Evolutionary conservation across 352 stramenopile species (phyloP), one percentile per base, ranked within the genome.

Genomic region (Globisporangium canariense): DNA sequence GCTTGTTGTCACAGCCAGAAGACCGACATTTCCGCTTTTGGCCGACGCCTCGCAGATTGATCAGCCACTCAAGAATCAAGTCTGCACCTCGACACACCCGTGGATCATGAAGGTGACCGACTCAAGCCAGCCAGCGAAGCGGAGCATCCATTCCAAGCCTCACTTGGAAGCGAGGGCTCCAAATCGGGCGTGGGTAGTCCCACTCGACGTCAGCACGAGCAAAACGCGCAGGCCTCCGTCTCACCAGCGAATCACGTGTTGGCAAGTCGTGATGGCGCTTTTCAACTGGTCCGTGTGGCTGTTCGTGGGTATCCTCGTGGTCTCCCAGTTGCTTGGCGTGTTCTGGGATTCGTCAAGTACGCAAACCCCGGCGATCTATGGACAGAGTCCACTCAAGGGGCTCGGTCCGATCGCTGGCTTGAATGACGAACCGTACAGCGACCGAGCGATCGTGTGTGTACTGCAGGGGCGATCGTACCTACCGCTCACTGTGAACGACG

Each of bases 371-470:
- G 32, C 32, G 14, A 58, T 10, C 32, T 58, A 58, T 32, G 52
- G 52, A 14, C 43, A 51, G 32, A 49, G 53, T 25, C 62, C 53
- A 8, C 40, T 62, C 41, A 30, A 57, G 28, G 58, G 58, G 7
- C 32, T 57, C n/a, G 20, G 22, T 14, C 34, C 28, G 20, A 43
- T 62, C 47, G 54, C n/a, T 25, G 56, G 62, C 10, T 51, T 51
- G 4, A 68, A 68, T n/a, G 80, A 88, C 49, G 76, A 79, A 52
- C 73, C 71, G 7, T 76, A 69, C 52, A 82, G 73, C 2, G 80
- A 86, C 57, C 78, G 80, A 6, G 7, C 69, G 10, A 28, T 89
- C 25, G 75, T 73, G n/a, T 89, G 80, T 45, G 64, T 73, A 0
- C 62, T 78, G 5, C 60, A 78, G 18, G 77, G 78, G 1, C 64